These are phyloP conservation scores for Gracilaria vermiculophylla DNA, from an alignment of 23 red algal genomes.

Conservation along the genomic window DNA sequence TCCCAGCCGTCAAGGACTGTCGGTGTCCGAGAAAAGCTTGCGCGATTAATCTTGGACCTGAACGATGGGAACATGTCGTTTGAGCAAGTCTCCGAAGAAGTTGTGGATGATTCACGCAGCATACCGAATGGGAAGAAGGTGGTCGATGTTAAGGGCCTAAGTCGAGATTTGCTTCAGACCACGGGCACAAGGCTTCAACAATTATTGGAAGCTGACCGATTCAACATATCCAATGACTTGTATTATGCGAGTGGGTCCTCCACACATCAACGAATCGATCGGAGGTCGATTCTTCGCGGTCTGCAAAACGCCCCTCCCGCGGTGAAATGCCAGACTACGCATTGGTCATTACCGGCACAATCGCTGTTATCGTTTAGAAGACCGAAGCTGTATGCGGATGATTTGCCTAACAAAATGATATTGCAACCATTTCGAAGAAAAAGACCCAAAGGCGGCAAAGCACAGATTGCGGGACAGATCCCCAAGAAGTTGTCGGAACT, in stretches of 20 bases:
- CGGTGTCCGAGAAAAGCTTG: not conserved
- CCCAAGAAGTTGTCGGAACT: constrained; percentile 80
- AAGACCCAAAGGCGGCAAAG: constrained; percentile 66
- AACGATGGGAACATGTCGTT: constrained; percentile 73
- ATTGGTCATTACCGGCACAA: not conserved
- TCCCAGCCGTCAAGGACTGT: not conserved
- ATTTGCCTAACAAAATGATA: constrained; percentile 11
- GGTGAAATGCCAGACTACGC: constrained; percentile 65
- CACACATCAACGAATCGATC: constrained; percentile 50
- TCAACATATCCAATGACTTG: constrained; percentile 78
- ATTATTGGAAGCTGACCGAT: constrained; percentile 41
- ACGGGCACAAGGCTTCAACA: constrained; percentile 39
- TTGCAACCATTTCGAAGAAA: constrained; percentile 63
- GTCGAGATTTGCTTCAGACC: constrained; percentile 15
- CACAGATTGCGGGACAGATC: constrained; percentile 82
- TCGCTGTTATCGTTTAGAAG: constrained; percentile 64
- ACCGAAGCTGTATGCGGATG: constrained; percentile 32
- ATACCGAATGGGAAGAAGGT: constrained; percentile 1
- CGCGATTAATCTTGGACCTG: constrained; percentile 60
- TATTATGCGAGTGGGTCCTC: constrained; percentile 66
- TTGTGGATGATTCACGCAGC: not conserved
- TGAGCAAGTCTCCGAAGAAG: constrained; percentile 27
- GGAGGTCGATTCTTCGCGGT: constrained; percentile 54
- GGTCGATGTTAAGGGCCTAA: not conserved
- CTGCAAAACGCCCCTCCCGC: constrained; percentile 72